These are phyloP conservation scores for Yamadazyma olivae DNA, from an alignment of 805 yeast genomes.

Conservation along the genomic window DNA sequence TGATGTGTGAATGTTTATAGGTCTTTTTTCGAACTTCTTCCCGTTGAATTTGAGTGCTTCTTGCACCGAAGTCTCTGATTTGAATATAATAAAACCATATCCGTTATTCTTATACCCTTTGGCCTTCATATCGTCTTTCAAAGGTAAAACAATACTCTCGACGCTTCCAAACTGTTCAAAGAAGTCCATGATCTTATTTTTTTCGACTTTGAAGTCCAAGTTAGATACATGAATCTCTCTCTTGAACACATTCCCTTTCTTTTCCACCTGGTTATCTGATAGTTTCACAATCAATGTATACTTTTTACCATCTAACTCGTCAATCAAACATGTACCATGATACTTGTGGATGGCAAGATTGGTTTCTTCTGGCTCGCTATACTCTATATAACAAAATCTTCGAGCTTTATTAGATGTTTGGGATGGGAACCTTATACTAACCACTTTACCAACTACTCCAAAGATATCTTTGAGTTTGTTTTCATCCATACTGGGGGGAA, in stretches of 20 bases:
- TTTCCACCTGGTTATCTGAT: constrained; percentile 52
- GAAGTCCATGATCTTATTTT: constrained; percentile 31
- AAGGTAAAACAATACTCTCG: constrained; percentile 51
- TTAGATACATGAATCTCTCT: constrained; percentile 23
- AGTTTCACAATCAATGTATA: constrained; percentile 52
- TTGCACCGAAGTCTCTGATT: constrained; percentile 41
- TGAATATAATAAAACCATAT: constrained; percentile 61
- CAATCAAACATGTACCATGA: constrained; percentile 36
- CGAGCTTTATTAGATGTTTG: constrained; percentile 35
- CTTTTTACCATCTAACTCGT: constrained; percentile 17
- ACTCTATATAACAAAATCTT: constrained; percentile 75
- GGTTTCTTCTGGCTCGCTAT: constrained; percentile 40
- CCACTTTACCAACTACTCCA: constrained; percentile 33
- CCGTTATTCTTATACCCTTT: constrained; percentile 49
- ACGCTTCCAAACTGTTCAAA: constrained; percentile 53
- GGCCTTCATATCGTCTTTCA: constrained; percentile 26
- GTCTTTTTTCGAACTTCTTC: constrained; percentile 42
- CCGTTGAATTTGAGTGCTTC: constrained; percentile 44
- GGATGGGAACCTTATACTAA: constrained; percentile 62
- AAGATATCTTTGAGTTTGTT: constrained; percentile 41
- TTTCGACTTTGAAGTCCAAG: constrained; percentile 45
- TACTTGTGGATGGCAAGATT: constrained; percentile 36
- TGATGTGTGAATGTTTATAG: constrained; percentile 40
- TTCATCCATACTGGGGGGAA: constrained; percentile 52
- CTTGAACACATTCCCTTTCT: constrained; percentile 8